Evolutionary conservation across 345 rosid species (phyloP), one percentile per base, ranked within the genome.

Genomic region (Barbarea vulgaris): DNA sequence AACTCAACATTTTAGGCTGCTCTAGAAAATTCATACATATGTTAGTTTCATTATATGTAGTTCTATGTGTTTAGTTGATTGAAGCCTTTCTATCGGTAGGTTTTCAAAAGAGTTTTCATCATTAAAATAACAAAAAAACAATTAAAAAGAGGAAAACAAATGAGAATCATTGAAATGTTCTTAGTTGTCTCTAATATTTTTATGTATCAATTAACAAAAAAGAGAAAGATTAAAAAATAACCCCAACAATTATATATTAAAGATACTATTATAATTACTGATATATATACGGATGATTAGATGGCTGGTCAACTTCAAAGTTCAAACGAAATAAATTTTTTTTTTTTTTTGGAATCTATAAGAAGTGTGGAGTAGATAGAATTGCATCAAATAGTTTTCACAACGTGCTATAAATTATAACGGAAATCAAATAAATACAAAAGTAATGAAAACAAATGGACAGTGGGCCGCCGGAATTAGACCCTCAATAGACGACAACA

Each of bases 401-500:
- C 61, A 58, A 67, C 79, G 79, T 75, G 79, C 54, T 36, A 75
- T 48, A 75, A 66, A 75, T 19, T 14, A 48, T 48, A 15, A 50
- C 13, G 37, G 11, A 27, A 69, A 63, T 31, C 12, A 46, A 14
- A 42, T 30, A 22, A 41, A 73, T 11, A 64, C 44, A 64, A 31
- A 47, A 39, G 39, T 31, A 52, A 39, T 62, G 4, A 64, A 54
- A 42, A 46, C 64, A 55, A 74, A 46, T 55, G 61, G 21, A 8
- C 36, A 4, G 50, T 58, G 79, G 73, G 54, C 60, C 67, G 46
- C 60, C 60, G 9, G 48, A 62, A 75, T 3, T 47, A 6, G 30
- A 25, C 67, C 73, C 61, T 14, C 56, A 0, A 2, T 6, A 66
- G 18, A 57, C 33, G 53, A 67, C 73, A 57, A 57, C 17, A 33